A percentile compares a stretch with the other conserved stretches of the same genome.
Evolutionary conservation across 2,329 filamentous ascomycete genomes (phyloP).

Genomic region (Paracamarosporium sp.): DNA sequence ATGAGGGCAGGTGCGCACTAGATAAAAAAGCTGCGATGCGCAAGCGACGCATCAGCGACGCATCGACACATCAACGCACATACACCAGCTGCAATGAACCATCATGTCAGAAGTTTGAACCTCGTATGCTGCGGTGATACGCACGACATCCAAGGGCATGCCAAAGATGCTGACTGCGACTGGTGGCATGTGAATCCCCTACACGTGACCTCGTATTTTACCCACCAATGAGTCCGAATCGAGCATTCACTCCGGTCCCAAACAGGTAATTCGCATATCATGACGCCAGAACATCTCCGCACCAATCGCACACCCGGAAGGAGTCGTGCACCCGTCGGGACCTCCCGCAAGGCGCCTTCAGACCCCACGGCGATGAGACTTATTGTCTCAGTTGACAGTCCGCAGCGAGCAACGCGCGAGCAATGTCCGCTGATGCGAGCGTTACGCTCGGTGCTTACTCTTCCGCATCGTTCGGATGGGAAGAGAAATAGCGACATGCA

Average conservation of each 20-base stretch:
- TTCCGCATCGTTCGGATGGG: constrained; percentile 12
- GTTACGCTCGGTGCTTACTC: constrained; percentile 7
- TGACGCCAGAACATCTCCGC: constrained; percentile 3
- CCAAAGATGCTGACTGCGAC: constrained; percentile 1
- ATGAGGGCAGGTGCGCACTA: not conserved
- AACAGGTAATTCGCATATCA: constrained; percentile 10
- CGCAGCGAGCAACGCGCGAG: not conserved
- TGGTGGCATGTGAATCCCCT: constrained; percentile 1
- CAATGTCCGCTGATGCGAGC: constrained; percentile 11
- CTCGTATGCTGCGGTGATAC: not conserved
- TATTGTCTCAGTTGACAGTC: constrained; percentile 21
- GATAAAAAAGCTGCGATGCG: not conserved
- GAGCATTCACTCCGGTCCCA: constrained; percentile 12
- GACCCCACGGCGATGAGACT: constrained; percentile 21
- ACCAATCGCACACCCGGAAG: constrained; percentile 13
- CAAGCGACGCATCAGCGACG: not conserved
- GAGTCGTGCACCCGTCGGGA: constrained; percentile 10
- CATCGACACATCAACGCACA: too few species aligned
- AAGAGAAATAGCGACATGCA: constrained; percentile 7
- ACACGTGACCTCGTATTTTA: constrained; percentile 17
- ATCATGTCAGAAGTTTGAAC: not conserved
- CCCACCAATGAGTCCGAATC: constrained; percentile 7
- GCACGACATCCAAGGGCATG: not conserved
- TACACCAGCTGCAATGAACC: not conserved
- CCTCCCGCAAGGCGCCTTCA: constrained; percentile 26